Evolutionary conservation across 805 yeast genomes (phyloP), one percentile per base, ranked within the genome.

Genomic region (Starmerella riodocensis): DNA sequence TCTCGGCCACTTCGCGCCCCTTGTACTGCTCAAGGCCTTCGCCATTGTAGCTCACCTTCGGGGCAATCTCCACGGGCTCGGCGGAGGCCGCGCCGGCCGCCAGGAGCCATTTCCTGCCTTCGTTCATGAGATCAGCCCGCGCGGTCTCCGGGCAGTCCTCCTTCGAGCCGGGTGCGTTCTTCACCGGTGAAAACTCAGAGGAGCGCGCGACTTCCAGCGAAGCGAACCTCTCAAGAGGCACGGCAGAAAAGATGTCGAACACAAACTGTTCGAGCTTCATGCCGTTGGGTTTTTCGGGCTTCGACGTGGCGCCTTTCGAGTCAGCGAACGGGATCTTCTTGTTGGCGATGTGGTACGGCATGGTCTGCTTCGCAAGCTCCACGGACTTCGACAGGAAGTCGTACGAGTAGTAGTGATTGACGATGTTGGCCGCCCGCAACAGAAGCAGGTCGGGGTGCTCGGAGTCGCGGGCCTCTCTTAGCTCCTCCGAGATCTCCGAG

Each of bases 181-280:
- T 91, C 60, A 91, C 71, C 3, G 98, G 98, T 16, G 94, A 78
- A 55, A 91, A 91, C 60, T 91, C 98, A 42, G 74, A 76, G 3
- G 63, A 47, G 58, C 99, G 74, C 28, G 73, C 79, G 18, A 91
- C 98, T 63, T 91, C 98, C 42, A 91, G 67, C 56, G 93, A 82
- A 1, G 94, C 98, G 58, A 91, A 91, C 53, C 72, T 73, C 13
- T 58, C 56, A 46, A 86, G 56, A 11, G 72, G 69, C 26, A 91
- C 78, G 23, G 76, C 70, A 36, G 86, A 86, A 62, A 91, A 91
- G 19, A 91, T 93, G 56, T 91, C 99, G 63, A 91, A 91, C 41
- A 91, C 93, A 53, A 91, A 91, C 59, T 88, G 97, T 60, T 91
- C 99, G 55, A 91, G 68, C 59, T 91, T 91, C 55, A 88, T 76